These are phyloP conservation scores for Populus pruinosa DNA, from an alignment of 345 rosid genomes.

Conservation along the genomic window DNA sequence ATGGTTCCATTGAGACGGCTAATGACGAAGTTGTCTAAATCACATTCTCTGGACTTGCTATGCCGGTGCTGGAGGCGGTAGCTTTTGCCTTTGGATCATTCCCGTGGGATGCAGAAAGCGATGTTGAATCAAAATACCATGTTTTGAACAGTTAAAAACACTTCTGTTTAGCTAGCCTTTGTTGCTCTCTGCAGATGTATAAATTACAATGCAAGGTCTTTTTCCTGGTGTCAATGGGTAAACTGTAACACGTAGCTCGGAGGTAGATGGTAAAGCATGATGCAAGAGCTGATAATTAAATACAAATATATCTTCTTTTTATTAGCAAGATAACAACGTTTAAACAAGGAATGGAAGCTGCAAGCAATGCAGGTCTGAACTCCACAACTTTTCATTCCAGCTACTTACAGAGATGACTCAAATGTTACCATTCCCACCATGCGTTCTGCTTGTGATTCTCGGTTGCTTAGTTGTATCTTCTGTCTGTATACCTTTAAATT, in stretches of 20 bases:
- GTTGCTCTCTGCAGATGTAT: neutral
- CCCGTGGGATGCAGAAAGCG: slow-evolving; percentile 86
- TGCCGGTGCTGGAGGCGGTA: slow-evolving; percentile 86
- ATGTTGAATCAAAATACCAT: slow-evolving; percentile 74
- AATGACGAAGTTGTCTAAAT: slow-evolving; percentile 56
- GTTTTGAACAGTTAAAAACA: slow-evolving; percentile 49
- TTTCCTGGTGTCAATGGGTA: neutral
- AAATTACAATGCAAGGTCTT: neutral
- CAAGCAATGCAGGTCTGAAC: neutral
- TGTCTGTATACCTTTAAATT: neutral
- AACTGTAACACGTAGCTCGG: neutral
- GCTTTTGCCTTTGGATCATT: slow-evolving; percentile 84
- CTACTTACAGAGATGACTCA: neutral
- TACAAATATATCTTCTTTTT: too few species aligned
- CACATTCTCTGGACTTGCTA: slow-evolving; percentile 69
- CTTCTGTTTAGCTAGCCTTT: neutral
- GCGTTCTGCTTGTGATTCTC: neutral
- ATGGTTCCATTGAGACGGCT: slow-evolving; percentile 64
- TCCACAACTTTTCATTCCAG: neutral
- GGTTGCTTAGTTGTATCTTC: neutral
- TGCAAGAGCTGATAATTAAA: neutral
- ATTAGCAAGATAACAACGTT: too few species aligned
- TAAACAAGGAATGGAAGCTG: neutral
- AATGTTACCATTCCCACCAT: neutral
- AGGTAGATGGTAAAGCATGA: neutral